Percentiles rank a stretch among this genome's conserved stretches.
Conservation (phyloP, 441 rosid genomes). For the Gossypium gossypioides region DNA sequence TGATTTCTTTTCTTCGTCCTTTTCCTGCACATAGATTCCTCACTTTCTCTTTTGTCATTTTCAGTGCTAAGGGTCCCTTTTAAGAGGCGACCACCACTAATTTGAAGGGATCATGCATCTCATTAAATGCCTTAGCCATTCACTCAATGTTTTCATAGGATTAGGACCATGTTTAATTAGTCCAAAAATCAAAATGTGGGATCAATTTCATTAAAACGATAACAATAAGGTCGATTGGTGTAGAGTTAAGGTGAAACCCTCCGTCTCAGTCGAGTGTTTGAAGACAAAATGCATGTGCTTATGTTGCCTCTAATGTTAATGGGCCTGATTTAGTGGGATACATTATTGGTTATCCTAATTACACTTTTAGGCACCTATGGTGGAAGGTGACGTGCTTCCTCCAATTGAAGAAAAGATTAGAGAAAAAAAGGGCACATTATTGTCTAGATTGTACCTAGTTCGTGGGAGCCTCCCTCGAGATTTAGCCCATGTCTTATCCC, state of each 20-base stretch:
- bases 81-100: too few species aligned
- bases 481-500: slow-evolving; percentile 41
- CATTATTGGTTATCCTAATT: slow-evolving; percentile 25
- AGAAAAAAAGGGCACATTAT: not conserved
- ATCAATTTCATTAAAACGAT: not conserved
- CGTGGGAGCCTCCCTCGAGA: slow-evolving; percentile 10
- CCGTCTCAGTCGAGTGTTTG: slow-evolving; percentile 6
- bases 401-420: too few species aligned
- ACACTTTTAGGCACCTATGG: not conserved
- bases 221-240: not conserved
- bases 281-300: slow-evolving; percentile 36
- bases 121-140: too few species aligned
- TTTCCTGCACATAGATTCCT: too few species aligned
- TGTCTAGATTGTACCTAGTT: slow-evolving; percentile 15
- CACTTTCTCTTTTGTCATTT: too few species aligned
- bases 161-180: not conserved
- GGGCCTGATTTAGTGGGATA: slow-evolving; percentile 28
- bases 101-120: too few species aligned
- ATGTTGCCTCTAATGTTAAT: slow-evolving; percentile 29
- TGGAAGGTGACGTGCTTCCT: slow-evolving; percentile 32
- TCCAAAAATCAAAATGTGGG: not conserved
- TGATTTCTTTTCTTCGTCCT: too few species aligned
- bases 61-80: too few species aligned
- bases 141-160: too few species aligned
- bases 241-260: not conserved